phyloP scores from a whole-genome alignment of 129 eudicot species.

The Arctium minus region DNA sequence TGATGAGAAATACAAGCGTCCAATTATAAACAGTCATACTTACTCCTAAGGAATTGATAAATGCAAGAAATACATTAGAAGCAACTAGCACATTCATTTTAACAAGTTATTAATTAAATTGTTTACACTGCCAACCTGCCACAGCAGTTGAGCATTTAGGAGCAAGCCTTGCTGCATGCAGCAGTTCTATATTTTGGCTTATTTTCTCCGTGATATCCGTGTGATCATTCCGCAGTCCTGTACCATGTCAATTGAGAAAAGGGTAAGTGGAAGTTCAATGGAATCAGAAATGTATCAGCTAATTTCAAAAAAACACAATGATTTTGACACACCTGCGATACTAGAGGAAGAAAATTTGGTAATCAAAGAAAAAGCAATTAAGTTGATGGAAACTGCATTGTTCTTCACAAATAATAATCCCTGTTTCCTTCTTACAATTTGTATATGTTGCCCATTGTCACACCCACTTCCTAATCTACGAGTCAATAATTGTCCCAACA shows the following conservation, averaged over 20 bases:
- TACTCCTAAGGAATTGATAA: neutral
- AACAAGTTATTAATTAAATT: neutral
- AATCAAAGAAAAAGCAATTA: neutral
- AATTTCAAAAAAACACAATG: neutral
- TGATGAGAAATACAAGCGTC: neutral
- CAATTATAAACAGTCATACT: neutral
- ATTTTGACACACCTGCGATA: neutral
- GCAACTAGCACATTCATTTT: neutral
- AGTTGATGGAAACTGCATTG: neutral
- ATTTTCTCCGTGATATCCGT: conserved; percentile 77
- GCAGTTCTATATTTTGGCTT: conserved; percentile 53
- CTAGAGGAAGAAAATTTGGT: neutral
- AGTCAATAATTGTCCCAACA: neutral
- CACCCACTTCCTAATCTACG: neutral
- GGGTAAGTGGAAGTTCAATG: conserved; percentile 1
- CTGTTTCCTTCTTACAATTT: neutral
- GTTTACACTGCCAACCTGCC: conserved; percentile 45
- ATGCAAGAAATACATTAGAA: neutral
- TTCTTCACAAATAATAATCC: neutral
- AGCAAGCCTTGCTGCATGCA: conserved; percentile 65
- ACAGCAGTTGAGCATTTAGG: conserved; percentile 31
- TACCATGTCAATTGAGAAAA: neutral
- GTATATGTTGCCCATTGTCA: neutral
- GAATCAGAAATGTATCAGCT: neutral
- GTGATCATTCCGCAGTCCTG: conserved; percentile 81